Percentiles rank a stretch among this genome's conserved stretches.
These are phyloP conservation scores for Gymnopus androsaceus DNA, from an alignment of 1,284 basidiomycete genomes.

Conservation along the genomic window DNA sequence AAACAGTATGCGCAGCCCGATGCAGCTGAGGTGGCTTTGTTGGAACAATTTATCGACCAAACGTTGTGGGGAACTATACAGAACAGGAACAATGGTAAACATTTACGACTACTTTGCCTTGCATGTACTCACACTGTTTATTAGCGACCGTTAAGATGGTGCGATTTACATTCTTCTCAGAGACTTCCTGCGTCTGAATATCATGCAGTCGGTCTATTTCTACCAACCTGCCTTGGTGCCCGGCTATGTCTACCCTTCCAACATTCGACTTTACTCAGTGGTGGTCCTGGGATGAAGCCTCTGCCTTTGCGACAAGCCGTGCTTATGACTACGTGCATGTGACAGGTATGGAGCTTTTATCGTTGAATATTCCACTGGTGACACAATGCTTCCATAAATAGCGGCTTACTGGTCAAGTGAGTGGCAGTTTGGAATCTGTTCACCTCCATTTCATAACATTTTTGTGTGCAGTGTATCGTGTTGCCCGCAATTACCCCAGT, in stretches of 20 bases:
- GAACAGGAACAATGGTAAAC: constrained; percentile 47
- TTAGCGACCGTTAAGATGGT: constrained; percentile 56
- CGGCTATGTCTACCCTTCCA: constrained; percentile 50
- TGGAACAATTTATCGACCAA: constrained; percentile 51
- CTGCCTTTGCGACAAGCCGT: constrained; percentile 51
- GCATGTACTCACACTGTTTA: neutral
- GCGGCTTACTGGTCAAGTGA: constrained; percentile 64
- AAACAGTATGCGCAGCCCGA: constrained; percentile 58
- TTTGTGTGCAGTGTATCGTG: constrained; percentile 58
- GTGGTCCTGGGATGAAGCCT: constrained; percentile 60
- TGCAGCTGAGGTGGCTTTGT: constrained; percentile 51
- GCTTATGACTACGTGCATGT: constrained; percentile 65
- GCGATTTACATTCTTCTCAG: neutral
- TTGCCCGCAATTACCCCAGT: constrained; percentile 57
- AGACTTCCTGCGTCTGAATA: neutral
- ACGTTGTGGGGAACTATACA: constrained; percentile 56
- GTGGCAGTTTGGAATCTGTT: too few relatives aligned
- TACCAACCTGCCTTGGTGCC: constrained; percentile 51
- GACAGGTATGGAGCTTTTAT: too few relatives aligned
- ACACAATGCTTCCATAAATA: too few relatives aligned
- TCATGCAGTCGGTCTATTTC: constrained; percentile 51
- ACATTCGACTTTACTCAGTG: constrained; percentile 55
- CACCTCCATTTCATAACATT: too few relatives aligned
- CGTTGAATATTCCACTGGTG: too few relatives aligned
- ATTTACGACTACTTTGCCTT: constrained; percentile 14